Evolutionary conservation across 202 grass and related monocot genomes (phyloP), one percentile per base, ranked within the genome.

Genomic region (Carex sylvatica): DNA sequence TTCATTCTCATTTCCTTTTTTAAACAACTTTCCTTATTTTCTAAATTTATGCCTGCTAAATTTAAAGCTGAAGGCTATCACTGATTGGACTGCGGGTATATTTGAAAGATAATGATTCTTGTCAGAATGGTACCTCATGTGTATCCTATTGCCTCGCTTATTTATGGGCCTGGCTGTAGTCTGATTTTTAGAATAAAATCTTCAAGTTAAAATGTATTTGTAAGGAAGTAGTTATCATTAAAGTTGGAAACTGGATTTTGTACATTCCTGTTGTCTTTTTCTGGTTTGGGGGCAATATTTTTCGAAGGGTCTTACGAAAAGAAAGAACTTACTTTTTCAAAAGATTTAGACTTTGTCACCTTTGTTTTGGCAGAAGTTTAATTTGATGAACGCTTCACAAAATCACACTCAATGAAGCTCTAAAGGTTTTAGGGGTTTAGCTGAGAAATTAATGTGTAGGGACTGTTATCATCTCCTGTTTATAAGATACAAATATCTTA

Each of bases 1-100:
- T 28, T 44, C 24, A 24, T 84, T 84, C 68, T 74, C 16, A 56
- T 72, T 52, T 64, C 26, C 47, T 84, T 36, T 5, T 58, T 42
- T 13, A 2, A 60, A 64, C 28, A 80, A 65, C 33, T 14, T 44
- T 49, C 10, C n/a, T 56, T 53, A 2, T 54, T 70, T 74, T 28
- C 46, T 52, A 74, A 9, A 54, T 74, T 53, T 77, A 59, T 77
- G 52, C 52, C 28, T 56, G 52, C 26, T 77, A 58, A 3, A n/a
- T 77, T 12, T 36, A 38, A 19, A 53, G 20, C 11, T 58, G 1
- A 35, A 58, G 51, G 24, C 26, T 11, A 58, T 52, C 9, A 8
- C 28, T 77, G 20, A 72, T n/a, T 36, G 14, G 26, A 73, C 6
- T 28, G 44, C 5, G 3, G 11, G 23, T 24, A 73, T 73, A 3